Evolutionary conservation across 441 rosid species (phyloP).

Genomic region (Syzygium malaccense): DNA sequence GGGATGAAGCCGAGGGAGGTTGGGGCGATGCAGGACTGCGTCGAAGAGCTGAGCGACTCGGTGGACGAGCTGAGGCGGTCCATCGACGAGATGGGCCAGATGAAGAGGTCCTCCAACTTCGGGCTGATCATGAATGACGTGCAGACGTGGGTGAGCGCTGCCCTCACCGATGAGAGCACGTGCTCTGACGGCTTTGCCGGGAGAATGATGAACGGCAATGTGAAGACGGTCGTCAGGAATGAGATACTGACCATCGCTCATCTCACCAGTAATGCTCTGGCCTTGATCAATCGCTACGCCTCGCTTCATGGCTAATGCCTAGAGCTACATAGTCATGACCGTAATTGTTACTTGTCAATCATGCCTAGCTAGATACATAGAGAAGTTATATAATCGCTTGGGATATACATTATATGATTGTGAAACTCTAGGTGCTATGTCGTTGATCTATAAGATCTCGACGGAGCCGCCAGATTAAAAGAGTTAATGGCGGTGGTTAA

Average conservation of each 20-base stretch:
- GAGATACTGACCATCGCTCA: slow-evolving; percentile 1
- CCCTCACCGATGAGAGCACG: slow-evolving; percentile 11
- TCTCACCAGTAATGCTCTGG: slow-evolving; percentile 11
- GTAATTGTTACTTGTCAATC: not conserved
- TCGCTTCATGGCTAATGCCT: not conserved
- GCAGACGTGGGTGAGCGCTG: slow-evolving; percentile 13
- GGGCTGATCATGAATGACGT: not conserved
- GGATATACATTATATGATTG: not conserved
- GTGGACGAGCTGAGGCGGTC: slow-evolving; percentile 48
- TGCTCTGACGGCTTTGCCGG: slow-evolving; percentile 7
- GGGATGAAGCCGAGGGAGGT: slow-evolving; percentile 25
- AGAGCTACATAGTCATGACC: not conserved
- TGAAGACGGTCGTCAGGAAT: not conserved
- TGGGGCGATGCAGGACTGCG: slow-evolving; percentile 44
- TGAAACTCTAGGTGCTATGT: not conserved
- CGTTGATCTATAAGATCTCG: not conserved
- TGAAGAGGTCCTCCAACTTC: not conserved
- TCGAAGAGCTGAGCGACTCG: slow-evolving; percentile 31
- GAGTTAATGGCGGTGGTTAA: not conserved
- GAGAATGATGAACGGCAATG: not conserved
- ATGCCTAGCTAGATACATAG: not conserved
- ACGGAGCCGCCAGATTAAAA: not conserved
- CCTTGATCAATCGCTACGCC: slow-evolving; percentile 6
- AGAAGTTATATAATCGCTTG: not conserved
- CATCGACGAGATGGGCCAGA: not conserved